phyloP scores from a whole-genome alignment of 306 rosid species.

The Hylodesmum podocarpum region DNA sequence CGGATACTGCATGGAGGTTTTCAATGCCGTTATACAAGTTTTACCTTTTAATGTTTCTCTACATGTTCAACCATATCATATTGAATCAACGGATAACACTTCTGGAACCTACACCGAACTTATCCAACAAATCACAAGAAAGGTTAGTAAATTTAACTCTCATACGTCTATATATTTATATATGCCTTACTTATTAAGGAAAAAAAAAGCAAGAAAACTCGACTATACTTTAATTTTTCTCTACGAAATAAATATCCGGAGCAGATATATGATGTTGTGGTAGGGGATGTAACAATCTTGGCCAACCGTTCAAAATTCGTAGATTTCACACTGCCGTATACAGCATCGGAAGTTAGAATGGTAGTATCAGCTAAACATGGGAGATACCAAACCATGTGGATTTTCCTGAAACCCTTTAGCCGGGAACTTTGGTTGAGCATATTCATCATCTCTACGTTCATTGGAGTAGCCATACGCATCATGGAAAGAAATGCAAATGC shows the following conservation, averaged over 20 bases:
- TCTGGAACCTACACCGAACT: slow-evolving; percentile 31
- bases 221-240: not conserved
- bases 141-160: not conserved
- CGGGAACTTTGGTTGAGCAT: slow-evolving; percentile 44
- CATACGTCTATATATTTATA: no score
- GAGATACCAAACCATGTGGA: slow-evolving; percentile 36
- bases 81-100: not conserved
- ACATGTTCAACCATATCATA: slow-evolving; percentile 10
- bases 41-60: slow-evolving; percentile 29
- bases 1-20: slow-evolving; percentile 43
- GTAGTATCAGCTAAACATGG: slow-evolving; percentile 11
- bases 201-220: not conserved
- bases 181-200: no score
- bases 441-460: slow-evolving; percentile 3
- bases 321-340: slow-evolving; percentile 39
- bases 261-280: slow-evolving; percentile 38
- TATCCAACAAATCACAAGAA: slow-evolving; percentile 19
- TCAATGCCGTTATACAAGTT: slow-evolving; percentile 2
- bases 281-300: slow-evolving; percentile 35
- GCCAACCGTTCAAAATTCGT: slow-evolving; percentile 29
- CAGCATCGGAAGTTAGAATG: slow-evolving; percentile 32
- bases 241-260: not conserved
- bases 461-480: slow-evolving; percentile 25
- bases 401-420: slow-evolving; percentile 33
- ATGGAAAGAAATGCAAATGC: slow-evolving; percentile 35